A percentile compares a stretch with the other conserved stretches of the same genome.
Conservation (phyloP, 1,284 basidiomycete species). For the Rhodofomes roseus region DNA sequence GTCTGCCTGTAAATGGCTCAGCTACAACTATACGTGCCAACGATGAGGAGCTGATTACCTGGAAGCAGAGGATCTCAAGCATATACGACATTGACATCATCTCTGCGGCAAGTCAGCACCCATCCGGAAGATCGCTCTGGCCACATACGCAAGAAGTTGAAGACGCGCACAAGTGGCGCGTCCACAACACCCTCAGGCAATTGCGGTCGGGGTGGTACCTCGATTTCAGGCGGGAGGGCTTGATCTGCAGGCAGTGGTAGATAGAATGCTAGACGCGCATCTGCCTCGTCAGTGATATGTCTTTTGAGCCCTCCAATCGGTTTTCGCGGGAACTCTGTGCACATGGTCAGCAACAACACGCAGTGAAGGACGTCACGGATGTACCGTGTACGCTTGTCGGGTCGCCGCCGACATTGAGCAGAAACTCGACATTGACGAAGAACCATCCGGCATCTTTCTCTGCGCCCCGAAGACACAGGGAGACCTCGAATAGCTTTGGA, state of each 20-base stretch:
- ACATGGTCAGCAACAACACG: neutral
- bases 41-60: conserved; percentile 39
- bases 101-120: conserved; percentile 41
- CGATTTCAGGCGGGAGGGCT: conserved; percentile 38
- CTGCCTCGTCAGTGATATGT: conserved; percentile 69
- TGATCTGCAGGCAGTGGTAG: conserved; percentile 42
- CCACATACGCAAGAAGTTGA: conserved; percentile 75
- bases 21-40: neutral
- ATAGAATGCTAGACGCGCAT: conserved; percentile 61
- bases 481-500: conserved; percentile 71
- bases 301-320: conserved; percentile 63
- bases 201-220: conserved; percentile 47
- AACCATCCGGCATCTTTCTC: conserved; percentile 76
- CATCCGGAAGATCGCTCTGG: neutral
- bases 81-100: conserved; percentile 85
- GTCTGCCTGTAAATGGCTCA: conserved; percentile 43
- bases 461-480: conserved; percentile 69
- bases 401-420: conserved; percentile 73
- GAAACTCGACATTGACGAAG: conserved; percentile 68
- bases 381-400: conserved; percentile 66
- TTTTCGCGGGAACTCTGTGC: conserved; percentile 65
- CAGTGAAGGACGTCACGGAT: neutral
- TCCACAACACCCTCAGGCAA: conserved; percentile 61
- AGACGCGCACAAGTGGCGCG: conserved; percentile 74
- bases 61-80: conserved; percentile 77